phyloP scores from a whole-genome alignment of 148 eudicot species.

The Gaultheria prostrata region DNA sequence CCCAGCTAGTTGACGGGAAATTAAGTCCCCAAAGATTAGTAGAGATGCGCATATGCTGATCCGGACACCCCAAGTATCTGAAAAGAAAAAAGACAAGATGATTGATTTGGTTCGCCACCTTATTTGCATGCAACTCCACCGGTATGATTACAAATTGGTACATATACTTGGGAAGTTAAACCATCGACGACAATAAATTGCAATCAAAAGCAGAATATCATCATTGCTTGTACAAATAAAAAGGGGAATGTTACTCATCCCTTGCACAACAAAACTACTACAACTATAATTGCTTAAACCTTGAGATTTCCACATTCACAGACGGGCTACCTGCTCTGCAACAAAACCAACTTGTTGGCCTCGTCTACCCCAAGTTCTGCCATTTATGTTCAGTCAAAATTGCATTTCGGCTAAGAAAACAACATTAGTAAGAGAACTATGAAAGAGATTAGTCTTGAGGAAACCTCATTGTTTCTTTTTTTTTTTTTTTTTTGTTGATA shows the following conservation, averaged over 20 bases:
- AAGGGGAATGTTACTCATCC: neutral
- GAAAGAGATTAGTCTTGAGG: conserved; percentile 3
- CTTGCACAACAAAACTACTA: neutral
- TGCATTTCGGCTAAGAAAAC: neutral
- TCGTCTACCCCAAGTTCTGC: neutral
- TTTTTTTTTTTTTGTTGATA: too few relatives aligned
- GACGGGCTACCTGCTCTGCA: neutral
- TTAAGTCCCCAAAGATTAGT: neutral
- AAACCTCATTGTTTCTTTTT: too few relatives aligned
- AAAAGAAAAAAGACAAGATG: too few relatives aligned
- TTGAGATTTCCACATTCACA: neutral
- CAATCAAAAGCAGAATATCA: neutral
- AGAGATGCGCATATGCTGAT: neutral
- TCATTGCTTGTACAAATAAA: neutral
- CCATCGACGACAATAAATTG: neutral
- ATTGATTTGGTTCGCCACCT: too few relatives aligned
- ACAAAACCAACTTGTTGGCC: neutral
- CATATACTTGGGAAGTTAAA: neutral
- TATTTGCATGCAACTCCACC: neutral
- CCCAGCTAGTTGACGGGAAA: neutral
- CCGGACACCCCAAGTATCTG: neutral
- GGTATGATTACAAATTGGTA: neutral
- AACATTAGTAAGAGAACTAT: neutral
- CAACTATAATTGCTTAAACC: neutral
- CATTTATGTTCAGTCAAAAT: neutral